These are phyloP conservation scores for Nitzschia sp. DNA, from an alignment of 108 stramenopile species.

Conservation along the genomic window DNA sequence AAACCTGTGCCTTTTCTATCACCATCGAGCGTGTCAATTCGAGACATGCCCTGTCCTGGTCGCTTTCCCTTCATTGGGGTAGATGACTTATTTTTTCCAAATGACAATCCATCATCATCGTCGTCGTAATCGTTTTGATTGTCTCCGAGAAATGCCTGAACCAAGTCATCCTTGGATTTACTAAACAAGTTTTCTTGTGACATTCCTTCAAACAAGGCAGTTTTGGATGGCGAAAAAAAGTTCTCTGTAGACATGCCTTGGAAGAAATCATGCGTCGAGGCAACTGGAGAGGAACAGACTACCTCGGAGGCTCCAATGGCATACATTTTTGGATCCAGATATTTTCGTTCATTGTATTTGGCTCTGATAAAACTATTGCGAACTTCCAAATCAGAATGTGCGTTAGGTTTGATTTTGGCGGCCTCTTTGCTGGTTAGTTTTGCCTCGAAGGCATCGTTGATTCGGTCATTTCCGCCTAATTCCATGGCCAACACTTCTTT, in stretches of 20 bases:
- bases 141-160: too few species aligned
- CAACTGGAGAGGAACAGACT: background rate
- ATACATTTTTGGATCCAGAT: slow-evolving; percentile 18
- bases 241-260: slow-evolving; percentile 1
- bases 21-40: too few species aligned
- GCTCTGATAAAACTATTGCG: slow-evolving; percentile 63
- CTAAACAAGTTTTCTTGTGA: too few species aligned
- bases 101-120: too few species aligned
- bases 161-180: too few species aligned
- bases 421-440: slow-evolving; percentile 26
- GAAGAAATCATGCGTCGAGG: background rate
- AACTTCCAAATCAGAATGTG: slow-evolving; percentile 45
- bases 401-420: slow-evolving; percentile 35
- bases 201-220: background rate
- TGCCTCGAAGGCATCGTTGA: slow-evolving; percentile 64
- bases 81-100: too few species aligned
- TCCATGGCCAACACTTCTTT: slow-evolving; percentile 70
- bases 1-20: too few species aligned
- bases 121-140: too few species aligned
- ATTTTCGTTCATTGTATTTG: slow-evolving; percentile 65
- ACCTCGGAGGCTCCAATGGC: background rate
- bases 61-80: too few species aligned
- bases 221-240: slow-evolving; percentile 9
- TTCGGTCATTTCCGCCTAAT: slow-evolving; percentile 60
- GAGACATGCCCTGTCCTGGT: too few species aligned